Evolutionary conservation across 345 rosid genomes (phyloP).

Genomic region (Eucalyptus tenuipes): DNA sequence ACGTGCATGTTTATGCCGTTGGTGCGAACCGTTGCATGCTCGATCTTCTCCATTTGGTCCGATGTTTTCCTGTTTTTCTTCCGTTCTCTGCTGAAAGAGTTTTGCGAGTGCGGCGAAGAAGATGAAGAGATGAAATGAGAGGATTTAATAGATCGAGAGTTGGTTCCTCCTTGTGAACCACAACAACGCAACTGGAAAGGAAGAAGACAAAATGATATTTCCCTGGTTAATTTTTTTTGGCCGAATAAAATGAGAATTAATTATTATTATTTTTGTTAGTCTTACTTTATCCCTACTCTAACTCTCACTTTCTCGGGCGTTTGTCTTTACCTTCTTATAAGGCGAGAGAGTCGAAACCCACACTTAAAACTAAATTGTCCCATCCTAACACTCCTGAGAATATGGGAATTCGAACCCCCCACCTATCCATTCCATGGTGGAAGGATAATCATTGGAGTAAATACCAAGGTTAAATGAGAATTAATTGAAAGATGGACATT

Average conservation of each 20-base stretch:
- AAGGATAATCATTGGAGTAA: fast-evolving
- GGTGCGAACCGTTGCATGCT: slow-evolving; percentile 36
- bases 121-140: background rate
- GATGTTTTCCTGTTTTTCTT: background rate
- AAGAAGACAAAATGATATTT: background rate
- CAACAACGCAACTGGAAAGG: background rate
- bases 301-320: no score
- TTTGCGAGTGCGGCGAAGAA: background rate
- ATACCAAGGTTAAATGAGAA: fast-evolving
- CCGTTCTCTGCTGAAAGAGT: background rate
- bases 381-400: no score
- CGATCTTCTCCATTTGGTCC: background rate
- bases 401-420: fast-evolving
- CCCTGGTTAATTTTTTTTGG: background rate
- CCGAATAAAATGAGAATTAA: no score
- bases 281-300: fast-evolving
- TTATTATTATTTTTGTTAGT: fast-evolving
- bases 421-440: fast-evolving
- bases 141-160: background rate
- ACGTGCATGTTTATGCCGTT: slow-evolving; percentile 63
- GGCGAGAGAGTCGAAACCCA: fast-evolving
- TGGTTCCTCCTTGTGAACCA: background rate
- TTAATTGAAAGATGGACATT: background rate
- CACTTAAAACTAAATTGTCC: fast-evolving
- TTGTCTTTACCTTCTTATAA: fast-evolving